These are phyloP conservation scores for Cryptococcus hybrid DNA, from an alignment of 1,284 basidiomycete species.

Conservation along the genomic window DNA sequence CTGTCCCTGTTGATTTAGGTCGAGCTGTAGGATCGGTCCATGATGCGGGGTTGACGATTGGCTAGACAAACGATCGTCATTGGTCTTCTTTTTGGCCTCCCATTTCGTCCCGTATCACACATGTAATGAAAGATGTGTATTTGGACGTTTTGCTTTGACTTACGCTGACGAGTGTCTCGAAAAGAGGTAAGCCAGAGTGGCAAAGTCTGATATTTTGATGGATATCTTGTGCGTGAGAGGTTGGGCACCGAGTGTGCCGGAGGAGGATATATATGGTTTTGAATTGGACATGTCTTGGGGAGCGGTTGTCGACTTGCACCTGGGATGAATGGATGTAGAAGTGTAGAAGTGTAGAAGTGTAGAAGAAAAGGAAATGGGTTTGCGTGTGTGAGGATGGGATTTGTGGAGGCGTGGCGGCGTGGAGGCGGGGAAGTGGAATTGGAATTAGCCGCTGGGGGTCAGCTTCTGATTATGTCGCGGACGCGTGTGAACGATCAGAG, in stretches of 20 bases:
- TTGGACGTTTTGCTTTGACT: conserved; percentile 5
- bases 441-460: too few species aligned
- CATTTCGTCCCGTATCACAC: neutral
- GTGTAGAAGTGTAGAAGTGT: conserved; percentile 5
- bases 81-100: neutral
- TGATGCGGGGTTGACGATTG: conserved; percentile 29
- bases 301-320: neutral
- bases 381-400: neutral
- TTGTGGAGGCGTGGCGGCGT: neutral
- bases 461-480: too few species aligned
- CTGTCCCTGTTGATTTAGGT: neutral
- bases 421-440: too few species aligned
- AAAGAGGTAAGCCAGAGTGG: conserved; percentile 32
- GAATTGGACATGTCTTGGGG: neutral
- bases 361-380: neutral
- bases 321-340: neutral
- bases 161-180: conserved; percentile 42
- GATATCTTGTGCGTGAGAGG: conserved; percentile 27
- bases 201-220: conserved; percentile 11
- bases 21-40: conserved; percentile 22
- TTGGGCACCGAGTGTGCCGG: conserved; percentile 28
- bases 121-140: neutral
- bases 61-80: conserved; percentile 13
- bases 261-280: conserved; percentile 31
- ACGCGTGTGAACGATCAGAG: too few species aligned